Conservation (phyloP, 2,329 filamentous ascomycete species). For the Elsinoe batatas region DNA sequence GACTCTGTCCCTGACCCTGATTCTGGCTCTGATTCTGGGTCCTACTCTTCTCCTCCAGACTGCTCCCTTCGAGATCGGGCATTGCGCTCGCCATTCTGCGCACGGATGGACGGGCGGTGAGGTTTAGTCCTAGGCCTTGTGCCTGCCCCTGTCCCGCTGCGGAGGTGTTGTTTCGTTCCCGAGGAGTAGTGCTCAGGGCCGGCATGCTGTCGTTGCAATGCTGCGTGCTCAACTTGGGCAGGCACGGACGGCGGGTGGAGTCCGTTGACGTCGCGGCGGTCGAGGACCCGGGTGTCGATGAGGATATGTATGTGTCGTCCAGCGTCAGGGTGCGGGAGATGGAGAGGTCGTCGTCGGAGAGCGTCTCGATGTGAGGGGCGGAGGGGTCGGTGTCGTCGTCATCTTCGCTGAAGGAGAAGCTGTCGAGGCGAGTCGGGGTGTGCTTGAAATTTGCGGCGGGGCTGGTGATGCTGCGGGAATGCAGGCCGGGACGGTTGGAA, state of each 20-base stretch:
- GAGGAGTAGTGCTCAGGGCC: neutral
- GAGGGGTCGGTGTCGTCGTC: slow-evolving; percentile 56
- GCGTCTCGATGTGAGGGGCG: slow-evolving; percentile 46
- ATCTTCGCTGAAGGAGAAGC: slow-evolving; percentile 64
- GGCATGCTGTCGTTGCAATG: slow-evolving; percentile 6
- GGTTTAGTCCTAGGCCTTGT: neutral
- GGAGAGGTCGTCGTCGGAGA: slow-evolving; percentile 65
- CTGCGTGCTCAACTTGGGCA: neutral
- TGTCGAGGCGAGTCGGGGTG: slow-evolving; percentile 38
- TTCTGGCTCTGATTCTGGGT: neutral
- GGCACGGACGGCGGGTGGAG: neutral
- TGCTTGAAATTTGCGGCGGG: slow-evolving; percentile 33
- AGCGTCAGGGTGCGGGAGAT: slow-evolving; percentile 32
- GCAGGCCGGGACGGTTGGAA: slow-evolving; percentile 53
- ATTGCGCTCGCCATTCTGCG: neutral
- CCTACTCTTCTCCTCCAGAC: neutral
- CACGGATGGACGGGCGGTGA: neutral
- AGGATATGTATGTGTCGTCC: slow-evolving; percentile 18
- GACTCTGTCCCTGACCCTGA: neutral
- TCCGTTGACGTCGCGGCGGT: neutral
- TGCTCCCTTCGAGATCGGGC: neutral
- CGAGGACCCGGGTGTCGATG: neutral
- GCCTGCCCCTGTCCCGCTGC: neutral
- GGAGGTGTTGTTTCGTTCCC: neutral
- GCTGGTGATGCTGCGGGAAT: slow-evolving; percentile 76